These are phyloP conservation scores for Phoma sp. DNA, from an alignment of 2,329 filamentous ascomycete genomes.

Conservation along the genomic window DNA sequence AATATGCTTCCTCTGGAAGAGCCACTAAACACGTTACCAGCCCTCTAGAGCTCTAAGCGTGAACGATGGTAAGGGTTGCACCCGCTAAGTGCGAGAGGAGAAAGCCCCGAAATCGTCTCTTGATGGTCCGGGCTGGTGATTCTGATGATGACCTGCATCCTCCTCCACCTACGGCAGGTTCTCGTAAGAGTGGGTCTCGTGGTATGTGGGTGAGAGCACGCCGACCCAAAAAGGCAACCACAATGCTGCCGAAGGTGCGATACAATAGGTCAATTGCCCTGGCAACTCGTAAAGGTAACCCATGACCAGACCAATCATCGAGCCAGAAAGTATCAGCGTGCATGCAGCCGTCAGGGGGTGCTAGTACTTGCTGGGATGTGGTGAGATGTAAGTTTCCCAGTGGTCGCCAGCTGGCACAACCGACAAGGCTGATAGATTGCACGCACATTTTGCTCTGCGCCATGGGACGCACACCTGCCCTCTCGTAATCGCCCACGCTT, in stretches of 20 bases:
- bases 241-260: constrained; percentile 14
- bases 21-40: constrained; percentile 28
- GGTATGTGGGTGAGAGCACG: constrained; percentile 20
- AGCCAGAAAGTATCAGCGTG: constrained; percentile 13
- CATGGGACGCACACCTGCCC: neutral
- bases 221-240: constrained; percentile 21
- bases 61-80: constrained; percentile 37
- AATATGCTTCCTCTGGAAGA: constrained; percentile 32
- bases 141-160: constrained; percentile 16
- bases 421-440: constrained; percentile 8
- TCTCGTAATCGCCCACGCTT: neutral
- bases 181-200: constrained; percentile 28
- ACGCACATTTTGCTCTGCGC: constrained; percentile 4
- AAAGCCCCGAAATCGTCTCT: constrained; percentile 21
- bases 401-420: neutral
- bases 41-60: constrained; percentile 26
- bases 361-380: constrained; percentile 23
- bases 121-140: constrained; percentile 16
- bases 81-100: constrained; percentile 35
- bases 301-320: constrained; percentile 16
- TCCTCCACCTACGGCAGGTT: constrained; percentile 14
- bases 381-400: constrained; percentile 21
- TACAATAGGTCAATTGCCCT: constrained; percentile 24
- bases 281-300: constrained; percentile 20
- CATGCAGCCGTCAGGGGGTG: constrained; percentile 16